These are phyloP conservation scores for Hura crepitans DNA, from an alignment of 441 rosid genomes.

Conservation along the genomic window DNA sequence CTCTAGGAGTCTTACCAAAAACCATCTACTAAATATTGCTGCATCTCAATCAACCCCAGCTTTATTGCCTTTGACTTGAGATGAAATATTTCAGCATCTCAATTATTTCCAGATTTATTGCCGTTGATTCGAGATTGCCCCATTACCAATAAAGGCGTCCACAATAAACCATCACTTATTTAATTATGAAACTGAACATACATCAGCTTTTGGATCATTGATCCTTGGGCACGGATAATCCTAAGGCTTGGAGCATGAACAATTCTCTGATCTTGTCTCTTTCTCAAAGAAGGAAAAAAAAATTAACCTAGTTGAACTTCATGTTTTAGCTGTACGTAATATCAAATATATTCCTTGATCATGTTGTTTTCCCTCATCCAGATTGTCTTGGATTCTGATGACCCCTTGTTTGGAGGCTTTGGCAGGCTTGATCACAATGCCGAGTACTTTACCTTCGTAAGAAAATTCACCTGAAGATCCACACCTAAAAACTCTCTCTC, in stretches of 20 bases:
- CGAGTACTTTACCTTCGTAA: conserved; percentile 72
- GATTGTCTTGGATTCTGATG: conserved; percentile 86
- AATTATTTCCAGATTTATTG: too few species aligned
- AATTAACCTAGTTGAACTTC: not conserved
- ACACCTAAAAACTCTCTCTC: not conserved
- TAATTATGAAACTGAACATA: not conserved
- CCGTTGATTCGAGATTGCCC: too few species aligned
- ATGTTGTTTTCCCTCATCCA: conserved; percentile 25
- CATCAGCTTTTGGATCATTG: not conserved
- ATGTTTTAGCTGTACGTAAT: not conserved
- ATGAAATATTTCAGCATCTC: too few species aligned
- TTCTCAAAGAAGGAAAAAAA: not conserved
- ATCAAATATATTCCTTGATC: not conserved
- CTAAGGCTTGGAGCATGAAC: conserved; percentile 5
- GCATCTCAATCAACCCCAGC: too few species aligned
- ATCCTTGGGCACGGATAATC: not conserved
- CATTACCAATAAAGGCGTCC: too few species aligned
- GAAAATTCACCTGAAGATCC: conserved; percentile 21
- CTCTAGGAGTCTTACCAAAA: too few species aligned
- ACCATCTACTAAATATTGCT: too few species aligned
- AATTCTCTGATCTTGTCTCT: not conserved
- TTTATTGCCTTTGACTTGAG: too few species aligned
- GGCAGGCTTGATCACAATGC: conserved; percentile 54
- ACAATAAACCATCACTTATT: not conserved
- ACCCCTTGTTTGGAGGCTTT: conserved; percentile 71